Base-by-base conservation (phyloP, 768 basidiomycete genomes). In the Lentinula edodes region DNA sequence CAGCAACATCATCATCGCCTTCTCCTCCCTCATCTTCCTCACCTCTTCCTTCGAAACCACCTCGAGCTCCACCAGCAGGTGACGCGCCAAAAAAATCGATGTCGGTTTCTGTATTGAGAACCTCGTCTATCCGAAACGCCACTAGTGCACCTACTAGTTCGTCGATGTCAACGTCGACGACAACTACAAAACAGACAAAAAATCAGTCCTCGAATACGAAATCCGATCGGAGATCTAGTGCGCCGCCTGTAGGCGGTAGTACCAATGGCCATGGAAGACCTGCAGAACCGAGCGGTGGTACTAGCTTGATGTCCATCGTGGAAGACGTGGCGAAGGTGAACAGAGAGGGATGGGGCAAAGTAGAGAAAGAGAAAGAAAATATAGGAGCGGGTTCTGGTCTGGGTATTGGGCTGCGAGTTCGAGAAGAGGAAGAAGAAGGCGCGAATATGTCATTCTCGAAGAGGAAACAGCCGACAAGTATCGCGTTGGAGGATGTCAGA, bases 271-370 rank as follows among this genome's bases (percentile, higher is more conserved):
- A 41, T 18, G 60, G 50, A 15, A 16, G 18, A 9, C 6, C 12
- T 6, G 6, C 54, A 32, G 9, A 39, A 4, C 63, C 48, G 7
- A 66, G 65, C 39, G 58, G 64, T 2, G 68, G 63, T 18, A 66
- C 66, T 43, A 87, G 81, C 46, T 71, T 89, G 68, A 85, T 90
- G 86, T 84, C 82, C 66, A 84, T 90, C 64, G 84, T 90, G 8
- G 87, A 89, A 66, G 81, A 77, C 60, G 83, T 89, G 50, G 70
- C 85, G 28, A 73, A 73, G 51, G 66, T 71, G 60, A 78, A 79
- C 56, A 69, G 75, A 60, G 58, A 65, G 28, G 62, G 54, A 12
- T 63, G 61, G 64, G 32, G 52, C 55, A 58, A 52, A 35, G 18
- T 28, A 28, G 38, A 42, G 58, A 23, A 23, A 23, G 23, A 23